Conservation (phyloP, 768 basidiomycete genomes). For the Suillus spraguei region DNA sequence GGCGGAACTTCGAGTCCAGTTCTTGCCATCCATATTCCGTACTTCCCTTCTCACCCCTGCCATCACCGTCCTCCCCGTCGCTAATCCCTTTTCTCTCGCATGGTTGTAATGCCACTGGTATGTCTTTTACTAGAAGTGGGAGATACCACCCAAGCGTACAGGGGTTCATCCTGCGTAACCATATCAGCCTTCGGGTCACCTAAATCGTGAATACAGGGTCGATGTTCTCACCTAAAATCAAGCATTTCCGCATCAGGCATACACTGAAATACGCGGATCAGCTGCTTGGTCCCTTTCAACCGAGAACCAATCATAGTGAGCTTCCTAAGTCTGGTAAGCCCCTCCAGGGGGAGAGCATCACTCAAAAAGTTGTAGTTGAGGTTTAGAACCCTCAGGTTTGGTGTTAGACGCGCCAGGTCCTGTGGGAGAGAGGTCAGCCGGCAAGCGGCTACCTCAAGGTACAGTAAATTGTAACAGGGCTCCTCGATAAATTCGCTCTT, state of each 20-base stretch:
- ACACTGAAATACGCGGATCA: conserved; percentile 70
- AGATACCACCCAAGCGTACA: conserved; percentile 96
- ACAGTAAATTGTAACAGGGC: conserved; percentile 86
- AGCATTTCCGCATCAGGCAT: conserved; percentile 86
- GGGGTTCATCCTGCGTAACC: conserved; percentile 80
- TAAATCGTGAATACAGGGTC: not conserved
- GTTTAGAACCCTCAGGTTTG: conserved; percentile 90
- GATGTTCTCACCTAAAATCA: conserved; percentile 76
- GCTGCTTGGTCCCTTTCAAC: conserved; percentile 69
- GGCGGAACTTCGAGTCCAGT: conserved; percentile 84
- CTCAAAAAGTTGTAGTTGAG: conserved; percentile 97
- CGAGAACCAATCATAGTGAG: conserved; percentile 86
- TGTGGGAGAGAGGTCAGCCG: conserved; percentile 75
- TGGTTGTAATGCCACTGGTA: conserved; percentile 67
- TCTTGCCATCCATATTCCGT: conserved; percentile 60
- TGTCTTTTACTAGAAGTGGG: conserved; percentile 75
- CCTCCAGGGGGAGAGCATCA: conserved; percentile 65
- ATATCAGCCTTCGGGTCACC: not conserved
- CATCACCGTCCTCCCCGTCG: conserved; percentile 25
- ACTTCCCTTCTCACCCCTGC: conserved; percentile 35
- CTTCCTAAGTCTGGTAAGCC: conserved; percentile 76
- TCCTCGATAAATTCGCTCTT: conserved; percentile 61
- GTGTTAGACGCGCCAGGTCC: conserved; percentile 63
- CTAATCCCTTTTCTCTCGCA: conserved; percentile 42
- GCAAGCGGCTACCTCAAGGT: conserved; percentile 91